Conservation (phyloP, 2,329 filamentous ascomycete species). For the Diaporthe sp. region DNA sequence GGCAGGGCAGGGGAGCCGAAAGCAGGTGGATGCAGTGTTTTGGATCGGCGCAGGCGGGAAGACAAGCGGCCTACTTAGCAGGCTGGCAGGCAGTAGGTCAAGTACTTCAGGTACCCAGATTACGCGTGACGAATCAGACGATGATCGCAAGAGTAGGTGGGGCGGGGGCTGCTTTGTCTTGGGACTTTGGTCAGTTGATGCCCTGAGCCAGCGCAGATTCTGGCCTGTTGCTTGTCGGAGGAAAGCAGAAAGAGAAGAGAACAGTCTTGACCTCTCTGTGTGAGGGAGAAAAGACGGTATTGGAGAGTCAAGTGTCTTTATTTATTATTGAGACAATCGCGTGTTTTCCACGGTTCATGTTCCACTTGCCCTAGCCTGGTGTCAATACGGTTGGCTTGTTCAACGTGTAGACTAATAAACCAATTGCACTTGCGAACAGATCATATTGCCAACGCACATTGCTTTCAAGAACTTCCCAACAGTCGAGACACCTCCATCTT, state of each 20-base stretch:
- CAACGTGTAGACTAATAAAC: background rate
- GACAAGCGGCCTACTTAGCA: too few species aligned
- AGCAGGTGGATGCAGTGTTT: slow-evolving; percentile 25
- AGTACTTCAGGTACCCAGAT: background rate
- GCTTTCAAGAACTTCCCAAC: background rate
- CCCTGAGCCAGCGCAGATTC: background rate
- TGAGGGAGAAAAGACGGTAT: background rate
- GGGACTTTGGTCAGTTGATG: slow-evolving; percentile 22
- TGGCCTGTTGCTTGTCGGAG: background rate
- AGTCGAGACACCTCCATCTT: background rate
- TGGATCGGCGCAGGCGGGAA: slow-evolving; percentile 13
- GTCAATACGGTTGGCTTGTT: background rate
- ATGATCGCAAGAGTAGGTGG: slow-evolving; percentile 36
- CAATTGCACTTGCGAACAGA: background rate
- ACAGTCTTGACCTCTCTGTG: background rate
- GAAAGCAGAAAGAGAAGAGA: background rate
- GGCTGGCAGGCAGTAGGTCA: background rate
- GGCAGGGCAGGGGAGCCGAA: slow-evolving; percentile 5
- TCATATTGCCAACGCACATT: background rate
- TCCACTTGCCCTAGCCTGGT: background rate
- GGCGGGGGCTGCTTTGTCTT: background rate
- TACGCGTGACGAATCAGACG: slow-evolving; percentile 30
- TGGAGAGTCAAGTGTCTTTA: background rate
- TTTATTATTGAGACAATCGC: background rate
- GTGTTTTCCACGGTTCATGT: background rate